Evolutionary conservation across 257 asterid species (phyloP), one percentile per base, ranked within the genome.

Genomic region (Catharanthus roseus): DNA sequence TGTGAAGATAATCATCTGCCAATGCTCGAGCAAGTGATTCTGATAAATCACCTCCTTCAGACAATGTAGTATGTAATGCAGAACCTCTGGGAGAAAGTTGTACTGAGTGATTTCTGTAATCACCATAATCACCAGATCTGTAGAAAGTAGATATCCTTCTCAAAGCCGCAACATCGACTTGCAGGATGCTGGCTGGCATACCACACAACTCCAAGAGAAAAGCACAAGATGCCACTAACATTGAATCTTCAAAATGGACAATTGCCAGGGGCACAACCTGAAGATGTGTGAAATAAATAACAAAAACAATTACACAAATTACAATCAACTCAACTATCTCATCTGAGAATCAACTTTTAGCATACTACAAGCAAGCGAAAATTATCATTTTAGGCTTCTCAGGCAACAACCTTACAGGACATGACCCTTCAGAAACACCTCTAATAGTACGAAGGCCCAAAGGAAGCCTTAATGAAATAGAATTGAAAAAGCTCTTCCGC

Each of bases 201-300:
- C 99, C 97, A 83, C 96, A 86, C 51, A 95, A 78, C 88, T 91
- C 99, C 83, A 95, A 74, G 67, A 95, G 93, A 84, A 89, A 85
- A 49, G 92, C 87, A 64, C 99, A 91, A 24, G 99, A 91, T 69
- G 99, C 92, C 84, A 95, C 99, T 85, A 95, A 79, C 72, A 89
- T 89, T 67, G 89, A 79, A 80, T 91, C 90, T 70, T 83, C 85
- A 68, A 91, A 95, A 87, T 95, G 99, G 85, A 84, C 84, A 79
- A 95, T 83, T 63, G 99, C 96, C 77, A 91, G 91, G 73, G 96
- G 97, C 72, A 89, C 84, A 51, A 95, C 96, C 99, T 95, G 84
- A 74, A 75, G 55, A 77, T 50, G 70, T 57, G 75, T 51, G 39
- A 68, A 61, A 62, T 62, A 18, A 34, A 13, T 2, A 62, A 33